Conservation (phyloP, 768 basidiomycete species). For the Porpolomopsis calyptriformis region DNA sequence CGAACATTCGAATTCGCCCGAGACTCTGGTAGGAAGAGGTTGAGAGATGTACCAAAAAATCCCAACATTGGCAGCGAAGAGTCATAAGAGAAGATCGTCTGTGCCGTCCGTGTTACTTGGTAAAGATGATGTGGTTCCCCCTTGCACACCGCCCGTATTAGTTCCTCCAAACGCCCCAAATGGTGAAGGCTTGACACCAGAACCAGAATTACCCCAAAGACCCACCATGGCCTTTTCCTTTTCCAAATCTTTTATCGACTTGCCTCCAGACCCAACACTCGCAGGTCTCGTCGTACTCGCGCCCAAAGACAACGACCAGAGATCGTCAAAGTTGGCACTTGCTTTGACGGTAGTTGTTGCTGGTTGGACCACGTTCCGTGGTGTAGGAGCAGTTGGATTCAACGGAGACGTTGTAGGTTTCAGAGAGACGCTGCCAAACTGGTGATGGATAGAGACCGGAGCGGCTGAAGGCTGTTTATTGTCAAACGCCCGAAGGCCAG, state of each 20-base stretch:
- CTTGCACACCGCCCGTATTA: constrained; percentile 3
- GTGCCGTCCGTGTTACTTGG: constrained; percentile 18
- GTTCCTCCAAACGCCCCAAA: constrained; percentile 24
- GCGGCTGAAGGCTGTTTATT: constrained; percentile 8
- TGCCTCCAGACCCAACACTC: constrained; percentile 27
- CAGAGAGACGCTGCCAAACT: constrained; percentile 26
- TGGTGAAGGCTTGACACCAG: background rate
- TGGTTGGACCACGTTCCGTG: constrained; percentile 10
- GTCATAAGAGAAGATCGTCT: constrained; percentile 34
- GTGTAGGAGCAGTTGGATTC: constrained; percentile 15
- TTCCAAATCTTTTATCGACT: constrained; percentile 84
- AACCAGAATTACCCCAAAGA: constrained; percentile 53
- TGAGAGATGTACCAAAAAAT: too few species aligned
- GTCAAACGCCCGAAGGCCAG: too few species aligned
- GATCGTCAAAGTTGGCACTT: constrained; percentile 68
- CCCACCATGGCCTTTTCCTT: constrained; percentile 75
- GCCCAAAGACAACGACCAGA: constrained; percentile 79
- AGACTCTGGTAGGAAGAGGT: too few species aligned
- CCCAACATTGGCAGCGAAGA: too few species aligned
- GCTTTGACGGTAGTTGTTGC: constrained; percentile 28
- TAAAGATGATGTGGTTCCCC: constrained; percentile 11
- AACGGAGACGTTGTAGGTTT: constrained; percentile 21
- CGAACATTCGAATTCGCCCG: too few species aligned
- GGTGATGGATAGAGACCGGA: constrained; percentile 14
- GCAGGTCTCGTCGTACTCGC: constrained; percentile 21